phyloP scores from a whole-genome alignment of 2,329 filamentous ascomycete species.

The Sporothrix brunneoviolacea region DNA sequence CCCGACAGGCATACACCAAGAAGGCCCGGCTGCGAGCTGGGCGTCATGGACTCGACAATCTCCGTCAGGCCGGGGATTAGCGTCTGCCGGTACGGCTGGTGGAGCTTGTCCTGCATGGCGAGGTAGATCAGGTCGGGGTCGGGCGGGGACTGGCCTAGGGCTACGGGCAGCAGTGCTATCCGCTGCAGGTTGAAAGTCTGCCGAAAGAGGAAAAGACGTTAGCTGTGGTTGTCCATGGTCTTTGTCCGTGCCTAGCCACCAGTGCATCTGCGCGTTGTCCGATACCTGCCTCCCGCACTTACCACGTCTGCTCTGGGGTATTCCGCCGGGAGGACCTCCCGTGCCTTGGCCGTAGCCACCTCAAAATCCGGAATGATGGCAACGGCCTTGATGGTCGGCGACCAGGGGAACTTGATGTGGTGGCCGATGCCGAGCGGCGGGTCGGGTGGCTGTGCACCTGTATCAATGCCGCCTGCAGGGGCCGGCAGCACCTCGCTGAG shows the following conservation, averaged over 20 bases:
- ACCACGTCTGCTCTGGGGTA: constrained; percentile 82
- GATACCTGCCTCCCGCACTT: no score
- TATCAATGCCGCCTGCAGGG: constrained; percentile 85
- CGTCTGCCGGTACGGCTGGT: constrained; percentile 89
- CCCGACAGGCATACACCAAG: constrained; percentile 92
- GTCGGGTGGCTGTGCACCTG: constrained; percentile 75
- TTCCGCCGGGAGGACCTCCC: constrained; percentile 71
- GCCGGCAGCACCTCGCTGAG: constrained; percentile 87
- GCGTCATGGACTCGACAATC: constrained; percentile 86
- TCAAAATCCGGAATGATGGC: constrained; percentile 95
- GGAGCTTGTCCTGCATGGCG: constrained; percentile 97
- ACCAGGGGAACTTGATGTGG: constrained; percentile 93
- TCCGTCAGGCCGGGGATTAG: constrained; percentile 88
- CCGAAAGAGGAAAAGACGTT: not conserved
- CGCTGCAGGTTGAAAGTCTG: constrained; percentile 88
- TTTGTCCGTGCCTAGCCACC: not conserved
- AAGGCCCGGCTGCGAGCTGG: constrained; percentile 76
- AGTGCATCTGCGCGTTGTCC: no score
- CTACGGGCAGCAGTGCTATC: constrained; percentile 82
- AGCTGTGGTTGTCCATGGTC: no score
- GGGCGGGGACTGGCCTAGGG: constrained; percentile 81
- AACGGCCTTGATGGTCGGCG: constrained; percentile 90
- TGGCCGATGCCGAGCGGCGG: constrained; percentile 92
- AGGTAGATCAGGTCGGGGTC: constrained; percentile 92
- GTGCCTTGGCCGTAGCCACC: constrained; percentile 86